Conservation (phyloP, 2,329 filamentous ascomycete species). For the Aspergillus sergii region DNA sequence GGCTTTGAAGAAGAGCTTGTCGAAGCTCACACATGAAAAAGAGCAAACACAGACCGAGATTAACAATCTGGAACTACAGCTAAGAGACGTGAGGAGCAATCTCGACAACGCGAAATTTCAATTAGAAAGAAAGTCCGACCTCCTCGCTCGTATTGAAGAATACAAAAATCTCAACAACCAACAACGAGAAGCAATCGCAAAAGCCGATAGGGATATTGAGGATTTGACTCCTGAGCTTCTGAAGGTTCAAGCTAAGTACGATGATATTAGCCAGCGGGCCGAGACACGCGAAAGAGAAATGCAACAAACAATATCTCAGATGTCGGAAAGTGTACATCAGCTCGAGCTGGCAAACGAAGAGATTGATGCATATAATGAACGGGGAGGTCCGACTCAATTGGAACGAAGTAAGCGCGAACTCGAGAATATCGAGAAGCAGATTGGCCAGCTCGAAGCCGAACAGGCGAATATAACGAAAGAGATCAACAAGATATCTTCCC, state of each 20-base stretch:
- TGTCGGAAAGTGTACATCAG: conserved; percentile 75
- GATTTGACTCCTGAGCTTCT: conserved; percentile 73
- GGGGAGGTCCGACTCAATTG: conserved; percentile 73
- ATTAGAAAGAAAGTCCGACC: conserved; percentile 76
- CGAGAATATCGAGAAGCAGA: conserved; percentile 65
- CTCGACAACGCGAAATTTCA: conserved; percentile 71
- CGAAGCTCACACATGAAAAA: conserved; percentile 68
- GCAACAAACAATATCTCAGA: conserved; percentile 68
- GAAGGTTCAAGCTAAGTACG: conserved; percentile 73
- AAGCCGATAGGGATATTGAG: conserved; percentile 72
- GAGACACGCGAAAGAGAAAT: conserved; percentile 72
- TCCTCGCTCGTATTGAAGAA: conserved; percentile 72
- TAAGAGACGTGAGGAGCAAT: conserved; percentile 73
- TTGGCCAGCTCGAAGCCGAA: conserved; percentile 67
- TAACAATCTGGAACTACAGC: conserved; percentile 72
- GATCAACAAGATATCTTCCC: conserved; percentile 76
- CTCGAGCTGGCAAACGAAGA: conserved; percentile 74
- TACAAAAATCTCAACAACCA: conserved; percentile 68
- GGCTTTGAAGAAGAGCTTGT: conserved; percentile 63
- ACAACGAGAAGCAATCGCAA: conserved; percentile 70
- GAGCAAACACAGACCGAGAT: conserved; percentile 72
- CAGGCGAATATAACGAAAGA: conserved; percentile 67
- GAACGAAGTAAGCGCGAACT: conserved; percentile 71
- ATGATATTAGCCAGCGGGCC: conserved; percentile 73
- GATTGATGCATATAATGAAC: conserved; percentile 77